Evolutionary conservation across 768 basidiomycete species (phyloP), one percentile per base, ranked within the genome.

Genomic region (Suillus fuscotomentosus): DNA sequence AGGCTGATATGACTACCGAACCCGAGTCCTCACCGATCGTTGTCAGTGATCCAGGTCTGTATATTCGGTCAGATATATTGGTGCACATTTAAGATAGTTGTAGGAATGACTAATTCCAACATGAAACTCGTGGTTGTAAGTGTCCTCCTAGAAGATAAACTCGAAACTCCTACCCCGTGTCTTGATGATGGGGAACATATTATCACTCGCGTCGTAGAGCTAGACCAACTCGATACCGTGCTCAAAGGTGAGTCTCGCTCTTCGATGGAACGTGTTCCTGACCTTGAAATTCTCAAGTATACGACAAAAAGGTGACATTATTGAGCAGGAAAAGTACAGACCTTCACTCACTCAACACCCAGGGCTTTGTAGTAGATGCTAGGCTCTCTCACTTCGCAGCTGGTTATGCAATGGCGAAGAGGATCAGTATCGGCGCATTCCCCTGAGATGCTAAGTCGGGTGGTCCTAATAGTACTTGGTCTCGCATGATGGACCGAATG

Each of bases 81-180:
- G 15, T 27, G 60, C 24, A 39, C 11, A 61, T 36, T 24, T 3
- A 55, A 60, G 17, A 34, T 38, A 53, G 41, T 36, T 57, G 7
- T 60, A 92, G 95, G 96, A 11, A 95, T 99, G 95, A 91, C 93
- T 22, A 94, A 88, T 51, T 92, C 96, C 14, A 97, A 92, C 72
- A 96, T 96, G 93, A 89, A 92, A 70, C 84, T 97, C 24, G 88
- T 94, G 55, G 81, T 89, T 20, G 80, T 96, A 36, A 82, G 84
- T 64, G 90, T 94, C 51, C 74, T 80, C 41, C 79, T 98, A 62
- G 80, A 84, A n/a, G 86, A 86, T 65, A 75, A 84, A 69, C 78
- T 97, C 66, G 84, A 89, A 66, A 81, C 81, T 17, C 94, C 94
- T 0, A 77, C 83, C 13, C 88, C 92, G 62, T 86, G 91, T 63